phyloP scores from a whole-genome alignment of 2,329 filamentous ascomycete species.

The Fusarium pseudocircinatum region DNA sequence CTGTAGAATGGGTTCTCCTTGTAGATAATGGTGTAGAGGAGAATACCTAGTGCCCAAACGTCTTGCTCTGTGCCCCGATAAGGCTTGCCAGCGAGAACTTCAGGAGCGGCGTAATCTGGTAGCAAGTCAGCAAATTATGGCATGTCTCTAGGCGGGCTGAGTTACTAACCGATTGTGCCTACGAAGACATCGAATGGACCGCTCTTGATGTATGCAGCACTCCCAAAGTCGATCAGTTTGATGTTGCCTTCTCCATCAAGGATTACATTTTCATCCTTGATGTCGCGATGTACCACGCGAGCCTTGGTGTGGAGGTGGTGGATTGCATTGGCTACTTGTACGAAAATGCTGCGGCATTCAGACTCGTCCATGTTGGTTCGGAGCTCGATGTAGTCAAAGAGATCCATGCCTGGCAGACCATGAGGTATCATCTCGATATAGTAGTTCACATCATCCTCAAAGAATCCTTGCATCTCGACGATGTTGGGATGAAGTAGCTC shows the following conservation, averaged over 20 bases:
- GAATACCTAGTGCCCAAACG: constrained; percentile 95
- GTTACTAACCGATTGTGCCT: constrained; percentile 86
- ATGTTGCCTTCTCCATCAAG: constrained; percentile 94
- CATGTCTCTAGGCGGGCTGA: not conserved
- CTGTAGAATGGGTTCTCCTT: constrained; percentile 99
- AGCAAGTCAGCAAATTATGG: constrained; percentile 8
- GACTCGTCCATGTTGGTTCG: constrained; percentile 95
- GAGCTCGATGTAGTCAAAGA: constrained; percentile 98
- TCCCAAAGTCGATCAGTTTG: constrained; percentile 98
- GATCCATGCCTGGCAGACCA: constrained; percentile 94
- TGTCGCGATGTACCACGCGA: constrained; percentile 93
- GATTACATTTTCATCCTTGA: constrained; percentile 99
- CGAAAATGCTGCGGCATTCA: constrained; percentile 94
- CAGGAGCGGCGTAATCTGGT: constrained; percentile 95
- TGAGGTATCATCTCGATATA: constrained; percentile 99
- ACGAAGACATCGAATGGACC: constrained; percentile 99
- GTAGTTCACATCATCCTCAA: constrained; percentile 88
- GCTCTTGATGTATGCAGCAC: constrained; percentile 97
- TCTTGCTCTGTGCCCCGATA: constrained; percentile 98
- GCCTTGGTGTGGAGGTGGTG: constrained; percentile 93
- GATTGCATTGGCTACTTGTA: constrained; percentile 88
- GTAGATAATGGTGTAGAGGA: constrained; percentile 98
- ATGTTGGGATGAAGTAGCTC: constrained; percentile 74
- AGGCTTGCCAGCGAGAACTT: constrained; percentile 90
- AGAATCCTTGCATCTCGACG: constrained; percentile 78